Evolutionary conservation across 106 monocot species (phyloP).

Genomic region (Dendrobium chrysotoxum): DNA sequence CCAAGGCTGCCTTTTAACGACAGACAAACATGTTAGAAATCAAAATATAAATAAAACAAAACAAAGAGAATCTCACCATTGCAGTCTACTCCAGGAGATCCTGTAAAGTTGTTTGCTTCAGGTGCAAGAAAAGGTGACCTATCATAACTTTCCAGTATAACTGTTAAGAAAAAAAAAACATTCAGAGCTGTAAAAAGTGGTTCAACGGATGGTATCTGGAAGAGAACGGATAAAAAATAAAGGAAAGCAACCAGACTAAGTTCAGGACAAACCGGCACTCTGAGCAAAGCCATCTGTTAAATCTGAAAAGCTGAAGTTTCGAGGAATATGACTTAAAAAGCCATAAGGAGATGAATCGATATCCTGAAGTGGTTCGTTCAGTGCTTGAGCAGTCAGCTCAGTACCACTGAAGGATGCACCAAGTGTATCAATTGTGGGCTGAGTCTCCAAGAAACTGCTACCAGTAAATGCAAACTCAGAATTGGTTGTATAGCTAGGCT

Average conservation of each 20-base stretch:
- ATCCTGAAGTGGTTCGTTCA: constrained; percentile 55
- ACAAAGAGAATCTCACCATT: constrained; percentile 24
- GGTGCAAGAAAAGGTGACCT: constrained; percentile 72
- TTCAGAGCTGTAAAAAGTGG: neutral
- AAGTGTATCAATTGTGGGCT: constrained; percentile 43
- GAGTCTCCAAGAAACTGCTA: constrained; percentile 45
- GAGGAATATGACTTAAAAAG: constrained; percentile 79
- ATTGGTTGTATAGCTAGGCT: constrained; percentile 50
- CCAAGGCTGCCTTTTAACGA: too few species aligned
- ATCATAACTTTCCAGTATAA: constrained; percentile 72
- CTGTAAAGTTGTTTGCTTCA: constrained; percentile 54
- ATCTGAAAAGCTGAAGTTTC: constrained; percentile 91
- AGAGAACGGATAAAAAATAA: neutral
- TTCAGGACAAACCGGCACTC: constrained; percentile 45
- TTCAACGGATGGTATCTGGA: neutral
- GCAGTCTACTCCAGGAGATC: constrained; percentile 41
- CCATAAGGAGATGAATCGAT: constrained; percentile 65
- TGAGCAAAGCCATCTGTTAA: constrained; percentile 77
- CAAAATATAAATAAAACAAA: neutral
- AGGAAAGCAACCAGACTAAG: neutral
- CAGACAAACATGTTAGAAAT: too few species aligned
- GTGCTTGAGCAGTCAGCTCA: constrained; percentile 49
- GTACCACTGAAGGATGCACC: constrained; percentile 56
- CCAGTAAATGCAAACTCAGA: constrained; percentile 59
- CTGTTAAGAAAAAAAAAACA: constrained; percentile 33